These are phyloP conservation scores for Flaveria brownii DNA, from an alignment of 129 eudicot species.

Conservation along the genomic window DNA sequence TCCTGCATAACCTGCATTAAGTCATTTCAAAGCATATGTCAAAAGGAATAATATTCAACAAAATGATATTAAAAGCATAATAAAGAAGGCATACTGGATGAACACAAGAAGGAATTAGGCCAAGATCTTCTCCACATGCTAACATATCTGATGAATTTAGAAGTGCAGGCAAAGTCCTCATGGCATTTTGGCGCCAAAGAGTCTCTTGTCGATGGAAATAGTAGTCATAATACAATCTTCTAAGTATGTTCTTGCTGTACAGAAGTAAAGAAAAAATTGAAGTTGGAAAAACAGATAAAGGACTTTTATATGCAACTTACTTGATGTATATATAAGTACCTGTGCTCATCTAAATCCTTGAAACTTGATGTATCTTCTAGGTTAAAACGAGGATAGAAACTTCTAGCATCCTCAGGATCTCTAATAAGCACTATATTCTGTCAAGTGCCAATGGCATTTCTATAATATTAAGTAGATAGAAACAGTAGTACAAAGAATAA, in stretches of 20 bases:
- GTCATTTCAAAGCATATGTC: conserved; percentile 20
- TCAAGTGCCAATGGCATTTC: conserved; percentile 39
- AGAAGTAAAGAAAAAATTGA: neutral
- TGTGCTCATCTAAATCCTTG: conserved; percentile 77
- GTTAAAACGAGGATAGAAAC: conserved; percentile 95
- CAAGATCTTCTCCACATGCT: conserved; percentile 99
- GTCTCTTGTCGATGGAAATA: conserved; percentile 94
- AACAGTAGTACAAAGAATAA: neutral
- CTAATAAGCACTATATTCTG: conserved; percentile 89
- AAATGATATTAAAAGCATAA: neutral
- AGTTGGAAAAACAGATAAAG: neutral
- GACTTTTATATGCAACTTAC: neutral
- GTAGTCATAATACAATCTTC: conserved; percentile 88
- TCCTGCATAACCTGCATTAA: conserved; percentile 94
- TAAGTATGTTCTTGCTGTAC: conserved; percentile 81
- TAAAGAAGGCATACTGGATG: conserved; percentile 73
- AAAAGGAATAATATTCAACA: neutral
- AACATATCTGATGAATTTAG: conserved; percentile 96
- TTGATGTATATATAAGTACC: conserved; percentile 41
- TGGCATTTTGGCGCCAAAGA: conserved; percentile 94
- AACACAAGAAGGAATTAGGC: conserved; percentile 96
- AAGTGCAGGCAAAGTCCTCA: conserved; percentile 93
- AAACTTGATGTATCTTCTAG: conserved; percentile 93
- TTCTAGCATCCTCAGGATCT: conserved; percentile 89
- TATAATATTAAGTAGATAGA: neutral